These are phyloP conservation scores for Ogataea ganodermae DNA, from an alignment of 805 yeast species.

Conservation along the genomic window DNA sequence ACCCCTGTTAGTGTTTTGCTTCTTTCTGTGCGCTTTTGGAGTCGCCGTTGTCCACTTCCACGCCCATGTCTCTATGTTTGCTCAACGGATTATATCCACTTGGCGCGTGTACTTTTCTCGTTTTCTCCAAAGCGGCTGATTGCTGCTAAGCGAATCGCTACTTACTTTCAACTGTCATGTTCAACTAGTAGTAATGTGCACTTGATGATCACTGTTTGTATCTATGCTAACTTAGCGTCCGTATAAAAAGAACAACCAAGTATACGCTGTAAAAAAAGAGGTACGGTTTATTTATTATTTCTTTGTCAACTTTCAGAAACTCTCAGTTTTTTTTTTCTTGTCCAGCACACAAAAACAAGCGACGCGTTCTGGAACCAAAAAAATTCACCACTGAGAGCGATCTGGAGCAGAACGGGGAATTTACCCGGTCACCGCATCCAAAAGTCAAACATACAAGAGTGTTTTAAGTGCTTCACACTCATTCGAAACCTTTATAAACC, in stretches of 20 bases:
- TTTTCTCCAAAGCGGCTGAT: background rate
- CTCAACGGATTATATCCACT: background rate
- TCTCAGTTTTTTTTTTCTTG: background rate
- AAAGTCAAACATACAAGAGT: background rate
- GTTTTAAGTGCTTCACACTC: background rate
- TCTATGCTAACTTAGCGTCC: conserved; percentile 3
- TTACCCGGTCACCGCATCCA: conserved; percentile 10
- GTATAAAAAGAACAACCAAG: conserved; percentile 3
- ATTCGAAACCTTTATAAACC: background rate
- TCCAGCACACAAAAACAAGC: conserved; percentile 8
- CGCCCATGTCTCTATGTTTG: background rate
- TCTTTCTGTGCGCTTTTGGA: no score
- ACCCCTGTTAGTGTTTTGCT: conserved; percentile 1
- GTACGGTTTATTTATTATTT: conserved; percentile 5
- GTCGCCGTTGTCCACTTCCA: background rate
- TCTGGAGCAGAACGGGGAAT: conserved; percentile 3
- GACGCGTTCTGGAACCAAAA: conserved; percentile 5
- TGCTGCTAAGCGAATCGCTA: background rate
- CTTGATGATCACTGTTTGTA: background rate
- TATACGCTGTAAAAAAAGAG: conserved; percentile 5
- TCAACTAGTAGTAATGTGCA: background rate
- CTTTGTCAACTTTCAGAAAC: conserved; percentile 3
- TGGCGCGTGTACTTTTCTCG: conserved; percentile 8
- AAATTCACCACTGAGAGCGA: background rate
- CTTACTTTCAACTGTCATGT: conserved; percentile 30